These are phyloP conservation scores for Trichoderma lentiforme DNA, from an alignment of 2,329 filamentous ascomycete species.

Conservation along the genomic window DNA sequence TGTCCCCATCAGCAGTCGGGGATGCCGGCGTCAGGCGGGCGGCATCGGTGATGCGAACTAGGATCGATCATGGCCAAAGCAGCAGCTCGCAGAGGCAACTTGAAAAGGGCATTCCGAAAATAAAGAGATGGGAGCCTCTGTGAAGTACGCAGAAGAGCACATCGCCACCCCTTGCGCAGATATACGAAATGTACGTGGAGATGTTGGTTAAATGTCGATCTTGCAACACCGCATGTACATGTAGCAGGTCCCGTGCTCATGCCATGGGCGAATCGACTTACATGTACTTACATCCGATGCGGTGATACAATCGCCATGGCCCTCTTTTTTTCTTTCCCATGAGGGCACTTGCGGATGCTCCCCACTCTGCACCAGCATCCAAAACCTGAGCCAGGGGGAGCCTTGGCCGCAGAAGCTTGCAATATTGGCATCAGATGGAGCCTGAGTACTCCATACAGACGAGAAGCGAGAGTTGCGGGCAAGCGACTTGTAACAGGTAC, in stretches of 20 bases:
- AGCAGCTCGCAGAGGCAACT: neutral
- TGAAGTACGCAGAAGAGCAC: neutral
- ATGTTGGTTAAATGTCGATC: constrained; percentile 7
- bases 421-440: neutral
- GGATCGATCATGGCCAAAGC: neutral
- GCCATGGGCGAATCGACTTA: constrained; percentile 3
- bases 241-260: constrained; percentile 9
- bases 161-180: neutral
- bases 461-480: neutral
- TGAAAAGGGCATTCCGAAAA: neutral
- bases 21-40: neutral
- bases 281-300: neutral
- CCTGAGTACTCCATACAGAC: neutral
- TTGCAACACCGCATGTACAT: neutral
- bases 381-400: neutral
- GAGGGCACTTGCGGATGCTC: neutral
- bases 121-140: neutral
- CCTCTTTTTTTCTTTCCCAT: neutral
- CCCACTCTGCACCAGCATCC: neutral
- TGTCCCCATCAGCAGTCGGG: constrained; percentile 6
- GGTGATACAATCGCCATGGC: neutral
- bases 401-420: neutral
- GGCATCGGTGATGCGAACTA: neutral
- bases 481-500: neutral
- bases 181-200: neutral